A percentile compares a stretch with the other conserved stretches of the same genome.
Conservation (phyloP, 495 filamentous ascomycete genomes). For the Lentithecium fluviatile region DNA sequence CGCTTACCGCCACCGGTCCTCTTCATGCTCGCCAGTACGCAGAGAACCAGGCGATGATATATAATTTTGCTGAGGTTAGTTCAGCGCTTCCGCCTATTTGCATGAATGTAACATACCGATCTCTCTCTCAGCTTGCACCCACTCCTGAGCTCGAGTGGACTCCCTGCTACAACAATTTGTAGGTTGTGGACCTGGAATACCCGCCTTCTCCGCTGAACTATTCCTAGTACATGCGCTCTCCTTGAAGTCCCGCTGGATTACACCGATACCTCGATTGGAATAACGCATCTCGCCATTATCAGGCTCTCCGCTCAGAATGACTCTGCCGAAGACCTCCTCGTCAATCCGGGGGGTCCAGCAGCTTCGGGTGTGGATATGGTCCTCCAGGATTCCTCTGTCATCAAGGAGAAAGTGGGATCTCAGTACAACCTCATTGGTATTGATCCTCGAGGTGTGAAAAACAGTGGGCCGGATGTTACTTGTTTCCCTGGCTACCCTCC, state of each 20-base stretch:
- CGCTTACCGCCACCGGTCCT: too few relatives aligned
- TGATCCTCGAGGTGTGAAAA: constrained; percentile 49
- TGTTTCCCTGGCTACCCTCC: constrained; percentile 47
- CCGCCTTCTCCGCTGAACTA: background rate
- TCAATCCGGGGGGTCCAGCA: constrained; percentile 50
- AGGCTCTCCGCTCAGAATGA: constrained; percentile 42
- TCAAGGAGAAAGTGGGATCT: constrained; percentile 24
- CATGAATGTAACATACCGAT: too few relatives aligned
- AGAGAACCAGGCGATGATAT: too few relatives aligned
- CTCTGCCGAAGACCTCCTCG: constrained; percentile 42
- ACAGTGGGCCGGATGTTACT: constrained; percentile 40
- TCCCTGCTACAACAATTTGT: too few relatives aligned
- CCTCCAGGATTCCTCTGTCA: constrained; percentile 7
- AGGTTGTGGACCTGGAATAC: too few relatives aligned
- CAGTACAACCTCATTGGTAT: constrained; percentile 55
- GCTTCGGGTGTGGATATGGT: constrained; percentile 40
- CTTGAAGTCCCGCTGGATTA: constrained; percentile 44
- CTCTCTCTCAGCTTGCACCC: too few relatives aligned
- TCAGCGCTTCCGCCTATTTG: too few relatives aligned
- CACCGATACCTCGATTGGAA: constrained; percentile 40
- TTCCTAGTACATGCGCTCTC: constrained; percentile 33
- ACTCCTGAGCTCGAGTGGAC: too few relatives aligned
- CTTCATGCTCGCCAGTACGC: too few relatives aligned
- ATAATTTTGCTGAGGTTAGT: too few relatives aligned
- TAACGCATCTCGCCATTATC: constrained; percentile 39